phyloP scores from a whole-genome alignment of 495 filamentous ascomycete genomes.

The Schizothecium vesticola region DNA sequence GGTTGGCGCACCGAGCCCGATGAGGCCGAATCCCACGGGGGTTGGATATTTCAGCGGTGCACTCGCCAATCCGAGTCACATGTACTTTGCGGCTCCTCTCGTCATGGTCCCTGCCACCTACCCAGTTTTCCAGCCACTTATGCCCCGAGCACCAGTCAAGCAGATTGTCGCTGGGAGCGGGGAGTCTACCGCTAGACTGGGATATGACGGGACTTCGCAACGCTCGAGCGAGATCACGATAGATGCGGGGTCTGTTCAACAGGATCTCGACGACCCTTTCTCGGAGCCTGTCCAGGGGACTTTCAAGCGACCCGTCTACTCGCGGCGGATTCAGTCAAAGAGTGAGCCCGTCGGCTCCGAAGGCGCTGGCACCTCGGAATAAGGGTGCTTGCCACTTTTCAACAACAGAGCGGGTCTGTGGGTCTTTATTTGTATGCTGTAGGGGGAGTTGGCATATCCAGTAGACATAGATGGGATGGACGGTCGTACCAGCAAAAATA shows the following conservation, averaged over 20 bases:
- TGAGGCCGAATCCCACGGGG: constrained; percentile 7
- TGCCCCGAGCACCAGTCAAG: not conserved
- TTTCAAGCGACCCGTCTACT: constrained; percentile 25
- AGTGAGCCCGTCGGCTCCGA: constrained; percentile 25
- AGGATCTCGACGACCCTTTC: not conserved
- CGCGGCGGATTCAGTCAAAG: constrained; percentile 29
- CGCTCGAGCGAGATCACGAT: not conserved
- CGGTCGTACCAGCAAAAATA: not conserved
- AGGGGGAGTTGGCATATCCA: not conserved
- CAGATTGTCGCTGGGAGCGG: not conserved
- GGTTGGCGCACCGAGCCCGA: constrained; percentile 8
- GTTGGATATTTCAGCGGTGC: constrained; percentile 4
- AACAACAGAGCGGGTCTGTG: not conserved
- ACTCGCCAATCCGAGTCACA: constrained; percentile 7
- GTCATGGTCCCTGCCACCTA: constrained; percentile 18
- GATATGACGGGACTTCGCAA: not conserved
- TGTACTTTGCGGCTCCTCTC: constrained; percentile 17
- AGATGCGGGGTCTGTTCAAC: not conserved
- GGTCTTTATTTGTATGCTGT: not conserved
- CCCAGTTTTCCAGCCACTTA: constrained; percentile 9
- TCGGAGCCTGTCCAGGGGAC: not conserved
- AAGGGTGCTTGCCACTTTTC: not conserved
- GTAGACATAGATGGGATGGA: not conserved
- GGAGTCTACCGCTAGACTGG: not conserved
- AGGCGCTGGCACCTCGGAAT: not conserved